A percentile compares a stretch with the other conserved stretches of the same genome.
Evolutionary conservation across 2,329 filamentous ascomycete genomes (phyloP).

Genomic region (Colletotrichum magnum): DNA sequence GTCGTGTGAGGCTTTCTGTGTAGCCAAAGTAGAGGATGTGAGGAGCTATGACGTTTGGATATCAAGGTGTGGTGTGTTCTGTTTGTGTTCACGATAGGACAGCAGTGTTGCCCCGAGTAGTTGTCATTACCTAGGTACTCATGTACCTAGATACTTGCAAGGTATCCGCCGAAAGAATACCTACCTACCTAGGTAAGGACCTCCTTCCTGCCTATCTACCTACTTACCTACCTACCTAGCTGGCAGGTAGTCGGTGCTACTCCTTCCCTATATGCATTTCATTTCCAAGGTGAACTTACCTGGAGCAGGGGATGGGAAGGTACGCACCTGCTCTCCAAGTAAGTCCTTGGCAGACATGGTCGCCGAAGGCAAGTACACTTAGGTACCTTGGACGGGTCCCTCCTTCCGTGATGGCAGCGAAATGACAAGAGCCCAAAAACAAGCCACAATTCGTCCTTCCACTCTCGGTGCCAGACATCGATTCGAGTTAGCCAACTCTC

Average conservation of each 20-base stretch:
- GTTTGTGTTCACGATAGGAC: no score
- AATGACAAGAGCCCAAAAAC: constrained; percentile 24
- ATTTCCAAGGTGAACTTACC: neutral
- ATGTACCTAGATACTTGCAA: neutral
- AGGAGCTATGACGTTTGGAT: no score
- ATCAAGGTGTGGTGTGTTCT: no score
- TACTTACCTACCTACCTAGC: neutral
- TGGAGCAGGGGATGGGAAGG: neutral
- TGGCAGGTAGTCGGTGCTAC: neutral
- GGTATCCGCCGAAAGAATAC: neutral
- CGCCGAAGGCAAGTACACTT: no score
- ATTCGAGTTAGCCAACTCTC: constrained; percentile 5
- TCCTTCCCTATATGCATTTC: neutral
- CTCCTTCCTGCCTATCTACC: neutral
- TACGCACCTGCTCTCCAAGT: no score
- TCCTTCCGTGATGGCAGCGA: neutral
- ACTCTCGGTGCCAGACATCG: constrained; percentile 12
- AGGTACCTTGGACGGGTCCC: no score
- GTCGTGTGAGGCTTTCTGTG: no score
- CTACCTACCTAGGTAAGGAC: neutral
- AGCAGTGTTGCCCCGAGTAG: no score
- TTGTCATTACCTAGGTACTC: neutral
- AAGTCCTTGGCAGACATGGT: no score
- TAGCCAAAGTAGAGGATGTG: no score
- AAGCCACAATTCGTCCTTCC: constrained; percentile 28